Conservation (phyloP, 352 stramenopile genomes). For the Globisporangium middletonii region DNA sequence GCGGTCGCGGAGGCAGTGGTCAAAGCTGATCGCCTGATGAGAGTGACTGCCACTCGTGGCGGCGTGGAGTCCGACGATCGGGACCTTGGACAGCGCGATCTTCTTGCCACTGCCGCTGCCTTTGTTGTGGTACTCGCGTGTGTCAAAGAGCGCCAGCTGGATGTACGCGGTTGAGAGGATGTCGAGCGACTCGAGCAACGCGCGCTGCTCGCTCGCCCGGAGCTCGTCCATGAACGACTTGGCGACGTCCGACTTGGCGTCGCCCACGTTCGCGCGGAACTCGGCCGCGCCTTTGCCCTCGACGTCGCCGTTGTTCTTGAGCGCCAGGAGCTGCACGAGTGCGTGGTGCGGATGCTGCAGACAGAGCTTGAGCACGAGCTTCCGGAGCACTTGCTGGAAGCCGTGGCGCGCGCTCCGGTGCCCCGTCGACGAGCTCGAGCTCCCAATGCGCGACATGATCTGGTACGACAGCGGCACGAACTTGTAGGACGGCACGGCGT, state of each 20-base stretch:
- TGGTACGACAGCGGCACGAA: conserved; percentile 97
- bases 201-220: conserved; percentile 37
- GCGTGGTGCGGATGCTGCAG: conserved; percentile 95
- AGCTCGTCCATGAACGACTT: conserved; percentile 57
- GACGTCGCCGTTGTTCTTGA: conserved; percentile 92
- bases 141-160: conserved; percentile 78
- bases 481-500: conserved; percentile 91
- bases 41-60: conserved; percentile 7
- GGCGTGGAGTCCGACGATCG: conserved; percentile 29
- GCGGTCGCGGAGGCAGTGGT: conserved; percentile 64
- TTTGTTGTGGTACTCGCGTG: conserved; percentile 57
- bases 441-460: conserved; percentile 94
- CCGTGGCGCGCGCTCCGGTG: conserved; percentile 2
- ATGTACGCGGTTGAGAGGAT: conserved; percentile 70
- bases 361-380: conserved; percentile 91
- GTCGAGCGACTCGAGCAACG: conserved; percentile 73
- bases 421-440: conserved; percentile 4
- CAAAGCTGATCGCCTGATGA: conserved; percentile 34
- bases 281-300: conserved; percentile 72
- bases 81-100: conserved; percentile 59
- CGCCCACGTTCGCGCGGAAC: conserved; percentile 79
- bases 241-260: conserved; percentile 63
- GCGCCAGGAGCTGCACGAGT: conserved; percentile 92
- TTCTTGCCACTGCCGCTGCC: conserved; percentile 36
- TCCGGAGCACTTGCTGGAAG: conserved; percentile 86